Evolutionary conservation across 2,329 filamentous ascomycete genomes (phyloP).

Genomic region (Fusarium sp.): DNA sequence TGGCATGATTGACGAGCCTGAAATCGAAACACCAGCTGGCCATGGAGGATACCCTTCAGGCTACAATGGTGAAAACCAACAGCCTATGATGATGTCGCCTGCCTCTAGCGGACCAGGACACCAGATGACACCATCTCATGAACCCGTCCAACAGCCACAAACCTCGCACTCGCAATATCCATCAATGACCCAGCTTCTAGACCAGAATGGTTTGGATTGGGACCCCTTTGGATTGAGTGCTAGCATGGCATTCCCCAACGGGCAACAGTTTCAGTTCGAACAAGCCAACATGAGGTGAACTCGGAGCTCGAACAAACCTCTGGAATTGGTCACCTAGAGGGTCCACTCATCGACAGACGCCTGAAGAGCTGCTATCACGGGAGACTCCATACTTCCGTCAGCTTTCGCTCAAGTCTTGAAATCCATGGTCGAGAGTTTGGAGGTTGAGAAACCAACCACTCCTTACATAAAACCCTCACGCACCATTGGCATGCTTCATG

Average conservation of each 20-base stretch:
- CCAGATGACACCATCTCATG: constrained; percentile 50
- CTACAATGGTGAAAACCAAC: constrained; percentile 59
- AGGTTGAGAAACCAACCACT: constrained; percentile 5
- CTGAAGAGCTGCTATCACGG: constrained; percentile 17
- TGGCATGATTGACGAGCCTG: constrained; percentile 87
- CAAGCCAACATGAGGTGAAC: constrained; percentile 62
- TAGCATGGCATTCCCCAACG: constrained; percentile 89
- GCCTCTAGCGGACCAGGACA: constrained; percentile 50
- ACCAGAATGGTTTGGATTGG: constrained; percentile 83
- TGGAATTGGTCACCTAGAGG: constrained; percentile 15
- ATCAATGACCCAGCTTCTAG: constrained; percentile 70
- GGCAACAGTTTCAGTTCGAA: constrained; percentile 81
- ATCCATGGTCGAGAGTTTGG: constrained; percentile 6
- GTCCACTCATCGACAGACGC: constrained; percentile 17
- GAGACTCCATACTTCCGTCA: neutral
- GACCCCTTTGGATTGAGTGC: constrained; percentile 93
- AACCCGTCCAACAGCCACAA: constrained; percentile 38
- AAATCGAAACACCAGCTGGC: constrained; percentile 72
- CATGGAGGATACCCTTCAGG: constrained; percentile 71
- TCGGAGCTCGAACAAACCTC: constrained; percentile 1
- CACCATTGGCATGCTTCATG: constrained; percentile 15
- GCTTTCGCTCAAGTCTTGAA: constrained; percentile 22
- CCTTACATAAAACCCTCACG: neutral
- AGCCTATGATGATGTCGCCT: constrained; percentile 54
- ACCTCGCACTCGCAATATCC: constrained; percentile 61